Evolutionary conservation across 208 protist species (phyloP).

Genomic region (Trypanosoma platydactyli): DNA sequence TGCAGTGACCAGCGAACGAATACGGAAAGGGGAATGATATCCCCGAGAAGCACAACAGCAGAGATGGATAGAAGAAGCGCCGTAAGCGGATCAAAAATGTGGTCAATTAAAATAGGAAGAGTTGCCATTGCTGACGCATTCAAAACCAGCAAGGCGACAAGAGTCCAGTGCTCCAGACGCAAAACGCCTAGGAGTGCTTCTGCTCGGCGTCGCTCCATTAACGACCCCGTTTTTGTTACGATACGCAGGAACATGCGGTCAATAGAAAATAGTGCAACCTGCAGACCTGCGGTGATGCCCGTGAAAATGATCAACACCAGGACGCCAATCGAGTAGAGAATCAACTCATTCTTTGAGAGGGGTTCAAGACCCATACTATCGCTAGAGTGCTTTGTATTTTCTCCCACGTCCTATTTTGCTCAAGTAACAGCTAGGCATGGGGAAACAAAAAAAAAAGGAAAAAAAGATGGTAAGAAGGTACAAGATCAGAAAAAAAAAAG

Average conservation of each 20-base stretch:
- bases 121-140: constrained; percentile 79
- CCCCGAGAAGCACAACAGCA: constrained; percentile 84
- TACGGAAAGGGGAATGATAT: constrained; percentile 91
- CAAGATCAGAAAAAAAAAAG: no score
- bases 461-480: no score
- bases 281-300: constrained; percentile 57
- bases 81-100: constrained; percentile 56
- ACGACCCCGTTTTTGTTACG: constrained; percentile 47
- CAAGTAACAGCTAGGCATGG: background rate
- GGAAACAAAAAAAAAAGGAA: background rate
- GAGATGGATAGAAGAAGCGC: constrained; percentile 85
- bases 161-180: constrained; percentile 63
- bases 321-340: constrained; percentile 33
- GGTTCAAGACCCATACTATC: constrained; percentile 6
- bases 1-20: constrained; percentile 83
- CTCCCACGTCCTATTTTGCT: background rate
- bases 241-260: constrained; percentile 65
- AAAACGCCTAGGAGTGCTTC: constrained; percentile 44
- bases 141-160: constrained; percentile 82
- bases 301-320: constrained; percentile 41
- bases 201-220: constrained; percentile 38
- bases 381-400: background rate
- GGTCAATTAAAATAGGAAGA: constrained; percentile 80
- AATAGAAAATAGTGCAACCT: constrained; percentile 75
- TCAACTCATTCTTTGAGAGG: constrained; percentile 30